Evolutionary conservation across 1,284 basidiomycete genomes (phyloP).

Genomic region (Fomitiporia mediterranea): DNA sequence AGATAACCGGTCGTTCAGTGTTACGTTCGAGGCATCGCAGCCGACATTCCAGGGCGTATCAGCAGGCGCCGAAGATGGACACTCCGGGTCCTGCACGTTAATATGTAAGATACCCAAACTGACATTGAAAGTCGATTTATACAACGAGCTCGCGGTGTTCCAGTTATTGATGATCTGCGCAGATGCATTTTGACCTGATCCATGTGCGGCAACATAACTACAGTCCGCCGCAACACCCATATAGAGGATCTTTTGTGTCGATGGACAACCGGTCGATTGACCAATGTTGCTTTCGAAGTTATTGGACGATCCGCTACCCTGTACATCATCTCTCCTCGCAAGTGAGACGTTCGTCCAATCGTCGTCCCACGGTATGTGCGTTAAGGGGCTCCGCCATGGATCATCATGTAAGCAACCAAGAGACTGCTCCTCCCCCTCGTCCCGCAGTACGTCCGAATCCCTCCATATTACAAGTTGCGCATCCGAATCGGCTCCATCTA

Average conservation of each 20-base stretch:
- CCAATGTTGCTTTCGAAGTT: conserved; percentile 71
- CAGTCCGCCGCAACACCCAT: conserved; percentile 91
- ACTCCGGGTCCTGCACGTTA: conserved; percentile 58
- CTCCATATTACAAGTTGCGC: conserved; percentile 65
- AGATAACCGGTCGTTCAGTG: conserved; percentile 69
- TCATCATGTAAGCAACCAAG: conserved; percentile 68
- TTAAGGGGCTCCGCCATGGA: conserved; percentile 49
- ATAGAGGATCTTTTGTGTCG: conserved; percentile 68
- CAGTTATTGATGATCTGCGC: conserved; percentile 73
- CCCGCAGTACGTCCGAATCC: conserved; percentile 58
- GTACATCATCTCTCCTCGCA: conserved; percentile 52
- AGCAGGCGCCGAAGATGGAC: conserved; percentile 47
- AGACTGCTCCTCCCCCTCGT: conserved; percentile 37
- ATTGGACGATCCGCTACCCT: conserved; percentile 43
- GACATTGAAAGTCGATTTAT: conserved; percentile 81
- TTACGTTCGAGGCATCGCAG: conserved; percentile 40
- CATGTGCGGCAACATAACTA: conserved; percentile 65
- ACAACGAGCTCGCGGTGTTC: conserved; percentile 76
- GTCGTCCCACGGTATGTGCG: conserved; percentile 35
- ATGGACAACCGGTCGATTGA: conserved; percentile 69
- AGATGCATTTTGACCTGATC: conserved; percentile 59
- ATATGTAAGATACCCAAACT: conserved; percentile 82
- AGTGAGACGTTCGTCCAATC: conserved; percentile 27
- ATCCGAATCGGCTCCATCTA: conserved; percentile 35
- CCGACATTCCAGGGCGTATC: conserved; percentile 55